phyloP scores from a whole-genome alignment of 495 filamentous ascomycete genomes.

The Chlorociboria aeruginascens region DNA sequence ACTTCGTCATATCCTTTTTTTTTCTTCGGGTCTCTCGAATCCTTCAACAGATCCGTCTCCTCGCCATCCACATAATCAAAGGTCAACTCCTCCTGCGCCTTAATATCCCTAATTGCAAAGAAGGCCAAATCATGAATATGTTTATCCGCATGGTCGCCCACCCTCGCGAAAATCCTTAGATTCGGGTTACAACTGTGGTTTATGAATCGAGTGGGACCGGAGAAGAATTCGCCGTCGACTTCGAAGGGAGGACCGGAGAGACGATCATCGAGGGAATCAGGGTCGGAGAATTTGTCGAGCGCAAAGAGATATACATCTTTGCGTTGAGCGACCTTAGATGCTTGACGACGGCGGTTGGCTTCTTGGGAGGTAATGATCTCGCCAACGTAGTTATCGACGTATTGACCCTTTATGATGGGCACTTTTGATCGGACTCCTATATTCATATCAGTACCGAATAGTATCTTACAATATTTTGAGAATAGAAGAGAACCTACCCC shows the following conservation, averaged over 20 bases:
- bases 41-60: slow-evolving; percentile 34
- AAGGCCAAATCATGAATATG: slow-evolving; percentile 77
- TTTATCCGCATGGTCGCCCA: slow-evolving; percentile 62
- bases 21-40: slow-evolving; percentile 28
- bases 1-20: slow-evolving; percentile 37
- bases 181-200: slow-evolving; percentile 67
- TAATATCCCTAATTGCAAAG: slow-evolving; percentile 64
- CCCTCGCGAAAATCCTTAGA: slow-evolving; percentile 71
- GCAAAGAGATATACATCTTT: slow-evolving; percentile 71
- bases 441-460: not conserved
- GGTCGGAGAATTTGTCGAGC: slow-evolving; percentile 65
- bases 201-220: slow-evolving; percentile 55
- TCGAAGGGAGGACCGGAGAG: slow-evolving; percentile 31
- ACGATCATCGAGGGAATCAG: slow-evolving; percentile 29
- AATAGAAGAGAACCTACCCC: slow-evolving; percentile 42
- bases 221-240: slow-evolving; percentile 43
- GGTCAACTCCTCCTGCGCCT: slow-evolving; percentile 59
- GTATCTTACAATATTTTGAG: not conserved
- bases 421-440: slow-evolving; percentile 58
- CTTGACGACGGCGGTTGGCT: slow-evolving; percentile 51
- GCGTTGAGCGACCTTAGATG: slow-evolving; percentile 28
- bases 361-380: slow-evolving; percentile 69
- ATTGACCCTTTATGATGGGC: slow-evolving; percentile 63
- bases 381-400: slow-evolving; percentile 80
- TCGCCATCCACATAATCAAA: slow-evolving; percentile 71